Percentiles rank a stretch among this genome's conserved stretches.
Conservation (phyloP, 2,329 filamentous ascomycete species). For the Sporothrix dimorphospora region DNA sequence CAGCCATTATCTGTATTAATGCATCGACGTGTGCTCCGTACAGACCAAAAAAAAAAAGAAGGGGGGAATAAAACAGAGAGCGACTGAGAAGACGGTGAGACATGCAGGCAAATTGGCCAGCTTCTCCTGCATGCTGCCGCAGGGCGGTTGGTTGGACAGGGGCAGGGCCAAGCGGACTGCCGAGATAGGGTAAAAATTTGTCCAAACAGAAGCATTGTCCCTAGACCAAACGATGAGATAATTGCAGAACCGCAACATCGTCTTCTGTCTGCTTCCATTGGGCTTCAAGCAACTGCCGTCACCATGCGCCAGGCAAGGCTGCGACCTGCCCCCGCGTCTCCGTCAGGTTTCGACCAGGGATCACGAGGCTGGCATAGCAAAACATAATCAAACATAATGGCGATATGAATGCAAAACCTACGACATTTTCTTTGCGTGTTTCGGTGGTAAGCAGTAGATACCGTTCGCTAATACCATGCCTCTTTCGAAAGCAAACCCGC, state of each 20-base stretch:
- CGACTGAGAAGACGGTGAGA: slow-evolving; percentile 7
- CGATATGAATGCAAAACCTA: too few species aligned
- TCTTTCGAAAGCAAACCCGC: not conserved
- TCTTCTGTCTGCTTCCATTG: not conserved
- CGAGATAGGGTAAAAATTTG: not conserved
- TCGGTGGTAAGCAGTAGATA: not conserved
- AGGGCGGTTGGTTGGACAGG: not conserved
- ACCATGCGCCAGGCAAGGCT: not conserved
- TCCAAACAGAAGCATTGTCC: not conserved
- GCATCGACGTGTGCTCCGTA: not conserved
- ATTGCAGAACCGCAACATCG: not conserved
- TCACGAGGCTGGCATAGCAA: slow-evolving; percentile 8
- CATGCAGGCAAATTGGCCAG: slow-evolving; percentile 6
- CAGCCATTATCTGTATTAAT: not conserved
- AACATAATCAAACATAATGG: not conserved
- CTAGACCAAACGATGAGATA: not conserved
- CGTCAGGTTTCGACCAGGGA: not conserved
- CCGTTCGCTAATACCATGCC: not conserved
- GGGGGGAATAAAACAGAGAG: not conserved
- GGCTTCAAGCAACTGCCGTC: not conserved
- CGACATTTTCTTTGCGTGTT: too few species aligned
- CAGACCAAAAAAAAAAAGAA: not conserved
- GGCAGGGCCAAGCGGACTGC: slow-evolving; percentile 1
- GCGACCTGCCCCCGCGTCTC: not conserved
- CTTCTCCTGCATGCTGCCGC: slow-evolving; percentile 19